Percentiles rank a stretch among this genome's conserved stretches.
These are phyloP conservation scores for Ligustrum vulgare DNA, from an alignment of 257 asterid species.

Conservation along the genomic window DNA sequence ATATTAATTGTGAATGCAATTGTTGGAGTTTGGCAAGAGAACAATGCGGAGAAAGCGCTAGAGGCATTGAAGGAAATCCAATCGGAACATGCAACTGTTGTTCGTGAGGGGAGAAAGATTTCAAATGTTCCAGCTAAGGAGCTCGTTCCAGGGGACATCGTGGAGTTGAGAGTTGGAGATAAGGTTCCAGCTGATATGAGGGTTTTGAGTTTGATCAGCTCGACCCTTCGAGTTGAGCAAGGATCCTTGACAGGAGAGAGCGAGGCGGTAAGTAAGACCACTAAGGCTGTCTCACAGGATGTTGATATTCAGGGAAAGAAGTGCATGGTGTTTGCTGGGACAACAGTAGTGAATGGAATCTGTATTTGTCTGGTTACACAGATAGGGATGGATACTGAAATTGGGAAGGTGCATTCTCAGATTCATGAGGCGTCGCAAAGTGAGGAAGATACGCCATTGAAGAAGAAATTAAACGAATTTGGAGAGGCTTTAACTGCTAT, in stretches of 20 bases:
- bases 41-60: conserved; percentile 96
- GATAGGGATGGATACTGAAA: conserved; percentile 92
- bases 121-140: conserved; percentile 78
- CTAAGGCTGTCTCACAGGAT: conserved; percentile 76
- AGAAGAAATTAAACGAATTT: conserved; percentile 96
- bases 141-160: conserved; percentile 97
- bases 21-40: conserved; percentile 99
- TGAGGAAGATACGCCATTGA: conserved; percentile 96
- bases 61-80: conserved; percentile 98
- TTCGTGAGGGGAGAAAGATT: conserved; percentile 75
- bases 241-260: conserved; percentile 99
- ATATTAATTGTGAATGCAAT: conserved; percentile 92
- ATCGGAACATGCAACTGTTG: conserved; percentile 84
- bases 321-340: conserved; percentile 97
- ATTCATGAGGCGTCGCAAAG: conserved; percentile 88
- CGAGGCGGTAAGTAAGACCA: conserved; percentile 89
- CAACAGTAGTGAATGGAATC: conserved; percentile 94
- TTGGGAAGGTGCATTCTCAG: conserved; percentile 91
- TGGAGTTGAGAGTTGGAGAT: conserved; percentile 96
- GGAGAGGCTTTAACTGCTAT: conserved; percentile 89
- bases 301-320: conserved; percentile 97
- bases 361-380: conserved; percentile 85
- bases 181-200: conserved; percentile 98
- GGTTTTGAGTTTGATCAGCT: conserved; percentile 83
- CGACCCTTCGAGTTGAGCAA: conserved; percentile 89